Evolutionary conservation across 495 filamentous ascomycete genomes (phyloP).

Genomic region (Neurospora cerealis): DNA sequence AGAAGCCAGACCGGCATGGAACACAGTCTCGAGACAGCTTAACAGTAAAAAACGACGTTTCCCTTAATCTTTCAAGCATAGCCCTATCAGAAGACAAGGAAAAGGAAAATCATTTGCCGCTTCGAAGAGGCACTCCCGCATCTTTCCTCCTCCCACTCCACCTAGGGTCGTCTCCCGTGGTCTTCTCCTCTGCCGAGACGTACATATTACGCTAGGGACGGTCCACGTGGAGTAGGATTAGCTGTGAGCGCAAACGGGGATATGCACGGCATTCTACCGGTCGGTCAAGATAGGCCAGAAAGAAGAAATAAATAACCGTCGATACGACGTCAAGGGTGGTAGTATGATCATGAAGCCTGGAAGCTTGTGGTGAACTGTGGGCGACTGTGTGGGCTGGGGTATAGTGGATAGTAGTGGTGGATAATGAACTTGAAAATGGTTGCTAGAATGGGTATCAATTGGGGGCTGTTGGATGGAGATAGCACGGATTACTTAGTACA

Average conservation of each 20-base stretch:
- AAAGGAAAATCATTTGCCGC: neutral
- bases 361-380: neutral
- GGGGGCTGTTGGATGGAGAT: neutral
- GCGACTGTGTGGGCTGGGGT: neutral
- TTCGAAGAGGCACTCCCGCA: neutral
- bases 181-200: neutral
- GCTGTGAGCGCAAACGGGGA: neutral
- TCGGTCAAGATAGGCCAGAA: neutral
- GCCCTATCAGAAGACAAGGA: neutral
- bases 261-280: neutral
- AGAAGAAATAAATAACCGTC: neutral
- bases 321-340: neutral
- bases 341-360: neutral
- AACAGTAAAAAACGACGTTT: neutral
- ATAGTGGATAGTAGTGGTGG: neutral
- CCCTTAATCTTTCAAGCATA: neutral
- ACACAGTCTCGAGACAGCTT: neutral
- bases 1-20: neutral
- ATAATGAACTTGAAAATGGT: neutral
- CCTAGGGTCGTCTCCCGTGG: neutral
- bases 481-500: neutral
- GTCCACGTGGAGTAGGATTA: neutral
- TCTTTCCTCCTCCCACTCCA: neutral
- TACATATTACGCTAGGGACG: neutral
- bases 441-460: neutral